phyloP scores from a whole-genome alignment of 805 yeast genomes.

The Nakazawaea ambrosiae region DNA sequence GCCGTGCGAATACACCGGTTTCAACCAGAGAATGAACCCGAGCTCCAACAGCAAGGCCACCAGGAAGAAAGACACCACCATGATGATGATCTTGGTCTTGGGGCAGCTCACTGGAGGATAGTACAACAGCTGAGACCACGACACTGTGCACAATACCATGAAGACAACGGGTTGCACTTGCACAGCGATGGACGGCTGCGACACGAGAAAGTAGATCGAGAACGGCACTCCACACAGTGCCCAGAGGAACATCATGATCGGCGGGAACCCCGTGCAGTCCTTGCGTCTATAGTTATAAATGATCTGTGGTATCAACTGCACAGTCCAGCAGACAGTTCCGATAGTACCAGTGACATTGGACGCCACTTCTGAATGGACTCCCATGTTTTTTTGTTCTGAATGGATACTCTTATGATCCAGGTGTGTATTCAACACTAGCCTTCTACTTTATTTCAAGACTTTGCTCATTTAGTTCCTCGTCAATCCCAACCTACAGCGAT shows the following conservation, averaged over 20 bases:
- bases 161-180: slow-evolving; percentile 48
- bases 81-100: slow-evolving; percentile 21
- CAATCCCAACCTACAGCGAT: too few relatives aligned
- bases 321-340: slow-evolving; percentile 90
- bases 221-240: slow-evolving; percentile 52
- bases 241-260: slow-evolving; percentile 86
- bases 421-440: too few relatives aligned
- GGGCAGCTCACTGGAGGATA: slow-evolving; percentile 41
- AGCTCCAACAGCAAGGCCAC: slow-evolving; percentile 34
- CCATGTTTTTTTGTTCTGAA: neutral
- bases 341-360: slow-evolving; percentile 77
- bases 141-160: slow-evolving; percentile 40
- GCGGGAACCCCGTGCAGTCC: slow-evolving; percentile 82
- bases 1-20: slow-evolving; percentile 36
- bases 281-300: slow-evolving; percentile 65
- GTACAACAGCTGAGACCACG: slow-evolving; percentile 43
- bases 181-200: slow-evolving; percentile 42
- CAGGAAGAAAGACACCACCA: slow-evolving; percentile 27
- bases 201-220: slow-evolving; percentile 41
- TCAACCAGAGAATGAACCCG: slow-evolving; percentile 43
- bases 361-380: slow-evolving; percentile 30
- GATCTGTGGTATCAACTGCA: slow-evolving; percentile 84
- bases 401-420: neutral
- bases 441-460: too few relatives aligned
- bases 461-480: too few relatives aligned